phyloP scores from a whole-genome alignment of 2,329 filamentous ascomycete genomes.

The Fusarium stilboides region DNA sequence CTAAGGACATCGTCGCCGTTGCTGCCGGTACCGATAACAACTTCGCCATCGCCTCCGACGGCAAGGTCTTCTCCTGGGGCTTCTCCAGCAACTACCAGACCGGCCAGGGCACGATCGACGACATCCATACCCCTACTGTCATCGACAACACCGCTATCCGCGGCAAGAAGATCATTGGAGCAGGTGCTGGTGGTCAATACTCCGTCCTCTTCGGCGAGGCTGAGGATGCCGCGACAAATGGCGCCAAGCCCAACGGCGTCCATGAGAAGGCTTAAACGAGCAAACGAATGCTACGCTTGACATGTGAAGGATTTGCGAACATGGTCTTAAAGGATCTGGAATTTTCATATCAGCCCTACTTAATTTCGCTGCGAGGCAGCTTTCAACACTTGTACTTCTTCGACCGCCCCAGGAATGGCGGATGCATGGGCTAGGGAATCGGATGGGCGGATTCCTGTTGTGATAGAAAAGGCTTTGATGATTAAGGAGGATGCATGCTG shows the following conservation, averaged over 20 bases:
- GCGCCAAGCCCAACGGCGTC: constrained; percentile 46
- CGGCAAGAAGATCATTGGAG: constrained; percentile 80
- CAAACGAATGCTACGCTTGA: constrained; percentile 20
- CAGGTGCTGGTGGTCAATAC: constrained; percentile 92
- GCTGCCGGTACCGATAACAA: constrained; percentile 81
- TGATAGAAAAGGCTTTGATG: constrained; percentile 30
- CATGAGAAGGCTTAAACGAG: constrained; percentile 35
- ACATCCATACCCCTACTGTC: constrained; percentile 81
- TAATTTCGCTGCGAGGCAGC: constrained; percentile 35
- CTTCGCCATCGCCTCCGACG: constrained; percentile 78
- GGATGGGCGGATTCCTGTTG: constrained; percentile 38
- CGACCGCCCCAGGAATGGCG: constrained; percentile 17
- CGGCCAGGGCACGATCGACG: constrained; percentile 82
- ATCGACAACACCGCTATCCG: constrained; percentile 89
- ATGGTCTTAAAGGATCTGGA: constrained; percentile 8
- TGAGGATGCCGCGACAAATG: constrained; percentile 52
- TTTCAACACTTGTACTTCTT: constrained; percentile 35
- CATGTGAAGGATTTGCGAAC: constrained; percentile 9
- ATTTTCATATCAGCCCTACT: constrained; percentile 32
- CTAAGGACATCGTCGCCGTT: constrained; percentile 69
- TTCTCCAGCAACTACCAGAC: constrained; percentile 87
- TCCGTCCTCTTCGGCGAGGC: constrained; percentile 71
- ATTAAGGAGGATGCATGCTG: constrained; percentile 22
- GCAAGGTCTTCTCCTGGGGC: constrained; percentile 84
- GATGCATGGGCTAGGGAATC: constrained; percentile 22